Base-by-base conservation (phyloP, 345 rosid species). In the Balakata baccata region DNA sequence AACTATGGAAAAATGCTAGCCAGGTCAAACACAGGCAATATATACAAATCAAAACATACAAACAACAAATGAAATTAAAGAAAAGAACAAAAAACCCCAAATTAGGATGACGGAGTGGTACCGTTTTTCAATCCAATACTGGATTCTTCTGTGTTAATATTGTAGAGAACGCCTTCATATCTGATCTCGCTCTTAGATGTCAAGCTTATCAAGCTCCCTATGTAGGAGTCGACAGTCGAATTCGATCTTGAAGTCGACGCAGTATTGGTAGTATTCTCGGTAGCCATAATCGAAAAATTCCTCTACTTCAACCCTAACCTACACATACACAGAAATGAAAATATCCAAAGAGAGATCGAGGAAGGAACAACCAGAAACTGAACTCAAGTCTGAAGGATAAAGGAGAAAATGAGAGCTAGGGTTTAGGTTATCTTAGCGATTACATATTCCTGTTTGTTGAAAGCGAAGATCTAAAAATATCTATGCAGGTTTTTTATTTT, bases 131-230 rank as follows among this genome's bases (percentile, higher is more conserved):
- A 83, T 37, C 97, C 98, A 74, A 94, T 94, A 79, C 95, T 94
- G 84, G 98, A 94, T 80, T 92, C 98, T 13, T 94, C 97, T 3
- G 98, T 87, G 82, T 89, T 90, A 84, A 94, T 94, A 67, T 92
- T 92, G 86, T 86, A 92, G 11, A 94, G 95, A 74, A 92, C 77
- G 23, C 98, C 97, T 80, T 94, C 98, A 75, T 94, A 94, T 85
- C 97, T 86, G 89, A 93, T 91, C 87, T 94, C 97, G 75, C 96
- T 89, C 88, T 92, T 94, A 8, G 98, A 94, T 14, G 98, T 94
- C 86, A 94, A 83, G 81, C 97, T 94, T 56, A 91, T 94, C 89
- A 90, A 87, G 89, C 98, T 94, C 76, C 98, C 98, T 47, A 94
- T 84, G 85, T 94, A 94, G 38, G 98, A 90, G 82, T 94, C 98